A percentile compares a stretch with the other conserved stretches of the same genome.
phyloP scores from a whole-genome alignment of 2,329 filamentous ascomycete species.

The Phaeoacremonium minimum region DNA sequence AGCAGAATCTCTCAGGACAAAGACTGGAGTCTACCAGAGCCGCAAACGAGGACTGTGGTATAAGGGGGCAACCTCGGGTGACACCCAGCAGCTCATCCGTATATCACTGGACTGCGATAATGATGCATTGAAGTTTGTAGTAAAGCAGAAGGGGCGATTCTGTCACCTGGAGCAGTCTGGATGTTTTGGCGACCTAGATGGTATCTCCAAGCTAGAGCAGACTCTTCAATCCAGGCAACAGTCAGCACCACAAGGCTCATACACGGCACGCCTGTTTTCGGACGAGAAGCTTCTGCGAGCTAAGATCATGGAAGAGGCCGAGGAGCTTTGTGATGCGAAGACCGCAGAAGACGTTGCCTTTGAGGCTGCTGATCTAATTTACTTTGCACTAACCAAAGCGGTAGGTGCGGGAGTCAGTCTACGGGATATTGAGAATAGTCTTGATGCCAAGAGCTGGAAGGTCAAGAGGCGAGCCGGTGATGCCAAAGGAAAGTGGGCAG shows the following conservation, averaged over 20 bases:
- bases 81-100: conserved; percentile 83
- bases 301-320: conserved; percentile 98
- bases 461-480: conserved; percentile 91
- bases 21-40: conserved; percentile 87
- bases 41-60: conserved; percentile 94
- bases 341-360: conserved; percentile 82
- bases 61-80: conserved; percentile 91
- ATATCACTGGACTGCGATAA: conserved; percentile 89
- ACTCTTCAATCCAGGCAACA: conserved; percentile 78
- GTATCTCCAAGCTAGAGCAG: conserved; percentile 80
- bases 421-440: conserved; percentile 84
- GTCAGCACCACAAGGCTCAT: conserved; percentile 83
- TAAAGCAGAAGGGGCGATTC: conserved; percentile 87
- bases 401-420: conserved; percentile 78
- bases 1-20: conserved; percentile 75
- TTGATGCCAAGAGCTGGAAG: conserved; percentile 93
- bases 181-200: conserved; percentile 83
- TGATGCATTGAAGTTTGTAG: conserved; percentile 86
- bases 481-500: conserved; percentile 88
- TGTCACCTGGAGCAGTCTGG: conserved; percentile 90
- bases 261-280: conserved; percentile 88
- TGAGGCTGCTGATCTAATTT: conserved; percentile 91
- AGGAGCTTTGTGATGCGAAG: conserved; percentile 86
- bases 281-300: conserved; percentile 85
- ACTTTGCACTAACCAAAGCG: conserved; percentile 91